Base-by-base conservation (phyloP, 192 early-diverging fungal genomes). In the Umbelopsis sp. region DNA sequence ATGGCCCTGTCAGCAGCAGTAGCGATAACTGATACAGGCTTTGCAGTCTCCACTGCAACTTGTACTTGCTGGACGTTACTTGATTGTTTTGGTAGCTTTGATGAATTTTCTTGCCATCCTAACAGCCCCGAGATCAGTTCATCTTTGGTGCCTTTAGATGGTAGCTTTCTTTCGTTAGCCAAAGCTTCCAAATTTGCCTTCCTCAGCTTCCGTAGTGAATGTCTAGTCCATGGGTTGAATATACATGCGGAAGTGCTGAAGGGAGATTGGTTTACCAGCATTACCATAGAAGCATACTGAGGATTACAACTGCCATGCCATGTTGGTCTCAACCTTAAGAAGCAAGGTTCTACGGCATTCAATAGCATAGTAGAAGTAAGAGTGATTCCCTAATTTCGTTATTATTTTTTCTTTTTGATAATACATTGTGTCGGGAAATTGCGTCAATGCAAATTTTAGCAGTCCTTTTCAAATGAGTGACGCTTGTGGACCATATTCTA, bases 121-220 rank as follows among this genome's bases (percentile, higher is more conserved):
- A 73, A 20, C 7, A 77, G 34, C 25, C 72, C 49, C 3, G 41
- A 52, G 32, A 77, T 70, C 10, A 73, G 29, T 14, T 77, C 76
- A 22, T 73, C 73, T 43, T 77, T 77, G 24, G 76, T 73, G 0
- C 76, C 76, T 51, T 41, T 32, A 2, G 45, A 2, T 9, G 56
- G 47, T 12, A 77, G 31, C 3, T 77, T 17, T 17, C 66, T 47
- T 11, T 77, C 49, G 32, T 70, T 3, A 0, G 71, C 76, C 43
- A 77, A 50, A 2, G 43, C 9, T 11, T 70, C 25, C 56, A 77
- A 53, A 43, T 73, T 38, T 21, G 56, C n/a, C 44, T 77, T 77
- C 29, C 69, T 73, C 59, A 77, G n/a, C 36, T 56, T 51, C 29
- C 71, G 65, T 29, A 77, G 45, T 11, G 67, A 56, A 36, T 67